phyloP scores from a whole-genome alignment of 2,329 filamentous ascomycete genomes.

The Verticillium dahliae region DNA sequence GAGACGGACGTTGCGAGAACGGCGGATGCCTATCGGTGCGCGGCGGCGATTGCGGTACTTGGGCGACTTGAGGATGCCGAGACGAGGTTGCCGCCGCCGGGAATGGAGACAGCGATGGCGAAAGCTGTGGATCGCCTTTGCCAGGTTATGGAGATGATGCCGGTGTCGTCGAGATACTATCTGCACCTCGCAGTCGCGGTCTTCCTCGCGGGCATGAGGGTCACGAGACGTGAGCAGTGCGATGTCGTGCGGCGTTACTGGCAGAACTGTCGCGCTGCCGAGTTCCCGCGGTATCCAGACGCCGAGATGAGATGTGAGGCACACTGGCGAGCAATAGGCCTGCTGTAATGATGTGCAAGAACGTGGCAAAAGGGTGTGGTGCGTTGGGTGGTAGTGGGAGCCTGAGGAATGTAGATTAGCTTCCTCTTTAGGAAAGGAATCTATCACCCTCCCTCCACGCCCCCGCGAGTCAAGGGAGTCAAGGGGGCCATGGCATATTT shows the following conservation, averaged over 20 bases:
- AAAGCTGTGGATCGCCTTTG: constrained; percentile 27
- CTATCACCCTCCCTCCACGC: constrained; percentile 4
- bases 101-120: constrained; percentile 13
- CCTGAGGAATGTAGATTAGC: background rate
- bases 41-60: constrained; percentile 25
- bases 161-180: constrained; percentile 27
- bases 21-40: constrained; percentile 26
- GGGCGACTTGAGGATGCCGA: background rate
- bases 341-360: constrained; percentile 4
- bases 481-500: background rate
- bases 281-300: constrained; percentile 26
- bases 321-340: constrained; percentile 20
- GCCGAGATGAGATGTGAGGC: constrained; percentile 23
- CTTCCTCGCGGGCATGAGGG: constrained; percentile 28
- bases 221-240: constrained; percentile 23
- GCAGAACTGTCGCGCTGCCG: constrained; percentile 26
- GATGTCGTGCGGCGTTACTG: constrained; percentile 27
- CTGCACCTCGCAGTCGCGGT: constrained; percentile 29
- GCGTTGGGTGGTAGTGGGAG: background rate
- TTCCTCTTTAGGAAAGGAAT: constrained; percentile 11
- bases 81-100: too few species aligned
- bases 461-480: background rate
- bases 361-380: constrained; percentile 13
- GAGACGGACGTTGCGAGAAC: constrained; percentile 14
- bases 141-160: constrained; percentile 21